Base-by-base conservation (phyloP, 2,329 filamentous ascomycete species). In the Camptophora hylomeconis region DNA sequence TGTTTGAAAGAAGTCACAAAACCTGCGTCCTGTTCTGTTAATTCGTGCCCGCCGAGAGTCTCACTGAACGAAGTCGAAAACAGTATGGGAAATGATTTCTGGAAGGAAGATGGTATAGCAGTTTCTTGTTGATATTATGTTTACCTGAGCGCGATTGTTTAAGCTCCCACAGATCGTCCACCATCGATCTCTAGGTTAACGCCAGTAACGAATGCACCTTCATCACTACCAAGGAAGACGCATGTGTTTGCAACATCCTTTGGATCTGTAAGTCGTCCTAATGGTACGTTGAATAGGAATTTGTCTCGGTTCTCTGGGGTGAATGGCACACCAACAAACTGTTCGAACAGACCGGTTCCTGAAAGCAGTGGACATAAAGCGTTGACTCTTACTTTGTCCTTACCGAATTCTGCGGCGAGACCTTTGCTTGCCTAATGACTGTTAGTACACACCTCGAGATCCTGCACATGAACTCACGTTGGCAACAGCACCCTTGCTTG, bases 221-320 rank as follows among this genome's bases (percentile, higher is more conserved):
- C 31, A 26, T 33, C 31, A 22, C 37, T 41, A 15, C 26, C 75
- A 23, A 86, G 50, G 46, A 75, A 84, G 11, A 75, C 61, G 36
- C 69, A 73, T 17, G 75, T 74, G 44, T 80, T 80, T 2, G 74
- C 77, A 17, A 84, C 66, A 48, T 84, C 80, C 5, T 61, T 57
- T 2, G 51, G 48, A 15, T 60, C 54, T 9, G 55, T 57, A 30
- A 60, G 39, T 12, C 58, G 47, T 4, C 58, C 58, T 21, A 63
- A 36, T 2, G 58, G 60, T 20, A 62, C 58, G 36, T 58, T 60
- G 37, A 37, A 39, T 12, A 61, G 45, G 26, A 62, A 62, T 28
- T 57, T 56, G 20, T 45, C 46, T 28, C 55, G 43, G 36, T 62
- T 62, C 39, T 61, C 58, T 2, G 55, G 51, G 2, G 54, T 62